Base-by-base conservation (phyloP, 2,329 filamentous ascomycete species). In the Paraphoma chrysanthemicola region DNA sequence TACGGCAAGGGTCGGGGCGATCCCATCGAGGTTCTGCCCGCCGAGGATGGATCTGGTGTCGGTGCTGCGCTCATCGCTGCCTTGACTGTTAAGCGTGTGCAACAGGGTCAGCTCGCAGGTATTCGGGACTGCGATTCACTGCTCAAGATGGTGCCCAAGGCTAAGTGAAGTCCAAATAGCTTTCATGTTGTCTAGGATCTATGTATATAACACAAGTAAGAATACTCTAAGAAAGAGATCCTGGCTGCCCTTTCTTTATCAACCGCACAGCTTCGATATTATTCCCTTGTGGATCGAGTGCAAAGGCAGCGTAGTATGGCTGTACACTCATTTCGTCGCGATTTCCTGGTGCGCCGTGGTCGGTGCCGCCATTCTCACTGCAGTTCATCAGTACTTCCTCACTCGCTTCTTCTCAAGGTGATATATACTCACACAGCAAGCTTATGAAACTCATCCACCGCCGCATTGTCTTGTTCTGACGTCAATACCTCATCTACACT, bases 11-110 rank as follows among this genome's bases (percentile, higher is more conserved):
- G 79, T 48, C 73, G 78, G 63, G 65, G 64, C 42, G 81, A 98
- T 71, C 93, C 93, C 7, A 85, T 99, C 52, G 89, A 93, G 80
- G 88, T 98, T 65, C 79, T 94, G 64, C 90, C 93, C 45, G 93
- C 95, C 59, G 95, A 99, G 80, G 95, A 99, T 76, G 95, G 95
- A 63, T 94, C 90, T 64, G 95, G 94, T 85, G 95, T 98, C n/a
- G 94, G 94, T 66, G 95, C 94, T 44, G 95, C 95, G 4, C 81
- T 99, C 59, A 98, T 99, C 82, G 95, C 95, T 7, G 87, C 87
- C 7, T 71, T 89, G 72, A 89, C 87, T 9, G 74, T 89, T 57
- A 87, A 88, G 80, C 80, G 87, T 56, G 82, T 86, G 60, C 82
- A 86, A 74, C 80, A 83, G 48, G 87, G 86, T 33, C 85, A 88